Conservation (phyloP, 1,284 basidiomycete species). For the Xerocomus minutiporus region DNA sequence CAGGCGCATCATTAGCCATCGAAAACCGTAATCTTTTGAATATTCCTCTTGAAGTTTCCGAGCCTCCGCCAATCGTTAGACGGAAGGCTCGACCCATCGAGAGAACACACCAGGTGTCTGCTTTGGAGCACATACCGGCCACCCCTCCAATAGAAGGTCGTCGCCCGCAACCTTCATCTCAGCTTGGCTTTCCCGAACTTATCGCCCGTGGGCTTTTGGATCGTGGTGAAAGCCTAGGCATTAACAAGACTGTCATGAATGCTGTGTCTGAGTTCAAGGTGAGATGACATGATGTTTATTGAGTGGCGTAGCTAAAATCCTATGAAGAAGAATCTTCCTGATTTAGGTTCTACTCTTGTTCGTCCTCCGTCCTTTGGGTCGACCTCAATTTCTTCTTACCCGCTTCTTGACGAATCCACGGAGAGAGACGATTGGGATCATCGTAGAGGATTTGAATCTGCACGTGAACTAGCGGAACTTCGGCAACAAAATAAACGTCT, state of each 20-base stretch:
- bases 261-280: conserved; percentile 72
- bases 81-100: conserved; percentile 34
- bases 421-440: conserved; percentile 66
- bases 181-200: conserved; percentile 59
- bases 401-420: conserved; percentile 58
- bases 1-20: conserved; percentile 69
- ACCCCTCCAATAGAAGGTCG: conserved; percentile 28
- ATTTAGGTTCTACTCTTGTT: conserved; percentile 65
- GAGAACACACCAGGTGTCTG: conserved; percentile 26
- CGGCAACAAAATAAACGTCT: conserved; percentile 53
- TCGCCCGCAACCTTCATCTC: conserved; percentile 42
- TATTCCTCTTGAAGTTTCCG: conserved; percentile 62
- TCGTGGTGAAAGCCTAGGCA: conserved; percentile 71
- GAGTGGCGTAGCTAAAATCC: conserved; percentile 3
- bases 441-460: conserved; percentile 60
- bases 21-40: conserved; percentile 78
- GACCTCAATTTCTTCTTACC: conserved; percentile 48
- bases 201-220: conserved; percentile 70
- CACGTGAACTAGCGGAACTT: conserved; percentile 53
- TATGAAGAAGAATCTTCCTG: conserved; percentile 74
- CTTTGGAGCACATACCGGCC: conserved; percentile 17
- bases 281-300: conserved; percentile 16
- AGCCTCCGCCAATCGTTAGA: conserved; percentile 41
- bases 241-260: conserved; percentile 74
- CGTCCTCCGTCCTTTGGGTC: conserved; percentile 44